Base-by-base conservation (phyloP, 1,284 basidiomycete genomes). In the Cerrena zonata region DNA sequence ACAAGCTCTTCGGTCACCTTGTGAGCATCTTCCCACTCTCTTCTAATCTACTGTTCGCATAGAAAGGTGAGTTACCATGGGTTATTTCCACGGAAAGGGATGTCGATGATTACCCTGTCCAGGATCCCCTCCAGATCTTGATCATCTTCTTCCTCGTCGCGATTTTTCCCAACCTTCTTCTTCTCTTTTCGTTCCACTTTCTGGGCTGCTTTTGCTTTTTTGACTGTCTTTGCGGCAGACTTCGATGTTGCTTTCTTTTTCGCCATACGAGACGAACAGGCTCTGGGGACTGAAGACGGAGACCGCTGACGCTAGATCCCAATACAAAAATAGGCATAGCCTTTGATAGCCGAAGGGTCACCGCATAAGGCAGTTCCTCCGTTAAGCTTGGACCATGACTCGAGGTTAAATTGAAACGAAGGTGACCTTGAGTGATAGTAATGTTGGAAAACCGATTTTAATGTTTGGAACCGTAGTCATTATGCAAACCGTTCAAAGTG, bases 91-190 rank as follows among this genome's bases (percentile, higher is more conserved):
- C 5, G 25, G 23, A 39, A 42, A 42, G 40, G 48, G 39, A 45
- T 18, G 39, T 3, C 11, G 45, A 23, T 59, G n/a, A 61, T 57
- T 59, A 89, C 86, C 76, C 79, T 78, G 62, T 89, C 87, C 23
- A 93, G 76, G 54, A 92, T 90, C 3, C 75, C 78, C 60, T 93
- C 89, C 5, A 93, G 73, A 69, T 93, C 87, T 55, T 89, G 76
- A 54, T 89, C 86, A 53, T 67, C 69, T 23, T 77, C 76, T 13
- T 76, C 76, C 50, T 73, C 22, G 10, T 24, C 13, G 26, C 38
- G 74, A 15, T 71, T 69, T 53, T 78, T 79, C 30, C 59, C 61
- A 18, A 58, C 67, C 54, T 83, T 86, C 61, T 86, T 89, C 57
- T 80, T 80, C 61, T 84, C 84, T 57, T 85, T 87, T 45, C 79